Base-by-base conservation (phyloP, 441 rosid species). In the California macrophylla region DNA sequence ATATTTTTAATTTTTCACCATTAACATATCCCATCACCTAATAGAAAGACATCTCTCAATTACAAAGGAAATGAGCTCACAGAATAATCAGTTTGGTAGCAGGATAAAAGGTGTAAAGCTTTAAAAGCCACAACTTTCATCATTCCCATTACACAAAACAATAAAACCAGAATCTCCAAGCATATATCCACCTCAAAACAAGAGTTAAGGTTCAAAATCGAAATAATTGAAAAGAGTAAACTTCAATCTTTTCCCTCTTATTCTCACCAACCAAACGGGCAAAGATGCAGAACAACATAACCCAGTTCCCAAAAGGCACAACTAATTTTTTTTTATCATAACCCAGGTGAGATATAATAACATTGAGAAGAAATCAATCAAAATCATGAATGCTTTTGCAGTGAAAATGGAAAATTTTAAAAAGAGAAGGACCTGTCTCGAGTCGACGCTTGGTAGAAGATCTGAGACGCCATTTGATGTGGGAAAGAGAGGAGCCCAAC, bases 391-490 rank as follows among this genome's bases (percentile, higher is more conserved):
- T 21, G 61, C 3, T 52, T 20, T 1, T 52, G 3, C 25, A 20
- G 61, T 52, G 3, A 52, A 52, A 20, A 3, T 40, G 9, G 45
- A 30, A 28, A 26, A 65, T 1, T 15, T 6, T 20, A 50, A 26
- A 3, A 28, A 58, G 58, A 66, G 68, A 47, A 5, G 40, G 40
- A 93, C 97, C 98, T 73, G 75, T 82, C 71, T 86, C 80, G 40
- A 93, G 91, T 2, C 97, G 92, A 74, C 86, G 89, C 84, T 84
- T 91, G 38, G 93, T 72, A 32, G 67, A 67, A 67, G 86, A 50
- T 28, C 80, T 85, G 72, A 93, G 87, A 58, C 93, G 86, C 98
- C 98, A 93, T 76, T 88, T 86, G 85, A 83, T 78, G 30, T 72
- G 81, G 15, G 76, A 40, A 30, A 93, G 90, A 70, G 85, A 83